Base-by-base conservation (phyloP, 2,329 filamentous ascomycete species). In the Colletotrichum tamarilloi region DNA sequence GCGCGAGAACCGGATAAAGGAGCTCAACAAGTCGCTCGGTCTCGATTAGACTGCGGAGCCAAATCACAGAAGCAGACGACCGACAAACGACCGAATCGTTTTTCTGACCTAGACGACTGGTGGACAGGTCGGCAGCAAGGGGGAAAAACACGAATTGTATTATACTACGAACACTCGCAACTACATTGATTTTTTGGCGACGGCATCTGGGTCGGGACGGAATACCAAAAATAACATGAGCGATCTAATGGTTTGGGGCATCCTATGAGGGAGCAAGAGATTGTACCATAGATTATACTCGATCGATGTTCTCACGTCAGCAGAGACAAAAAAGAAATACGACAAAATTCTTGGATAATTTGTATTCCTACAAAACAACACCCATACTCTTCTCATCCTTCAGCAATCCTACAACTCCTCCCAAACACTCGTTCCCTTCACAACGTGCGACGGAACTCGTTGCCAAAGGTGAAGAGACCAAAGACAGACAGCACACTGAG, bases 391-490 rank as follows among this genome's bases (percentile, higher is more conserved):
- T 53, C 16, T 19, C 30, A 19, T 16, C 24, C 49, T 16, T 19
- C 22, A 57, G 38, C 12, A 62, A 64, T 55, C 32, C 16, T 35
- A 49, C 63, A 66, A 35, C 30, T 52, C 46, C n/a, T 32, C 55
- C 46, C n/a, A 30, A 8, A 19, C 24, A 16, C 12, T 55, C 24
- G 52, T 67, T 59, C 58, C 52, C 72, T 74, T 76, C 80, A 87
- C 77, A 83, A 68, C 60, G 79, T 82, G 75, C 84, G 82, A 56
- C 85, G 82, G 77, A 85, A 93, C 52, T 93, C 94, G 79, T 88
- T 89, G 73, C 95, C 95, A 85, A 97, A 98, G 28, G 93, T 92
- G 79, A 91, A 87, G 77, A 97, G 80, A 19, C 96, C 96, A 81
- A 94, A 94, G 11, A 91, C 86, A 16, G 96, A 95, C 79, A 98